These are phyloP conservation scores for Xerocomellus intermedius DNA, from an alignment of 768 basidiomycete species.

Conservation along the genomic window DNA sequence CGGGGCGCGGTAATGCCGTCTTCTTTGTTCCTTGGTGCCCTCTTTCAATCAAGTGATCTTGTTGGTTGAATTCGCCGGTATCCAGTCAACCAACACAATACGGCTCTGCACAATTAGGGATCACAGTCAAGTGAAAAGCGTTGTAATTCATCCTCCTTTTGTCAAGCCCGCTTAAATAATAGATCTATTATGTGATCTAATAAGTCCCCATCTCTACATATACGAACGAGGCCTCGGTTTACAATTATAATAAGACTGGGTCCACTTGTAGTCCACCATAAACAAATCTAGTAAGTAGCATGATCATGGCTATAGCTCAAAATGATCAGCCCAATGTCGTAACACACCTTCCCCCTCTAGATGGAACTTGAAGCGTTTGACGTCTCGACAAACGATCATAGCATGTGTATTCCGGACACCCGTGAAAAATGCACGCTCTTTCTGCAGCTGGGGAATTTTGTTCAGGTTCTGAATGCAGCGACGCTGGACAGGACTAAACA, in stretches of 20 bases:
- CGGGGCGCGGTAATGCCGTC: not conserved
- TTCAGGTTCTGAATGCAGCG: conserved; percentile 62
- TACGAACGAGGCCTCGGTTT: too few relatives aligned
- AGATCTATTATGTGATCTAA: too few relatives aligned
- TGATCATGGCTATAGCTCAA: conserved; percentile 39
- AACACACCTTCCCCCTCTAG: conserved; percentile 62
- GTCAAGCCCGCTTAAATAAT: not conserved
- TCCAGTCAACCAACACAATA: conserved; percentile 14
- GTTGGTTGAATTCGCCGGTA: conserved; percentile 3
- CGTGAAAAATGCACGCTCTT: conserved; percentile 65
- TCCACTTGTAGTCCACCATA: not conserved
- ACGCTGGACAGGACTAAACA: conserved; percentile 56
- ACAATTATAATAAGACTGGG: not conserved
- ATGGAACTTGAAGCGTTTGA: conserved; percentile 57
- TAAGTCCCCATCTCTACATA: too few relatives aligned
- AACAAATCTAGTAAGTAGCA: not conserved
- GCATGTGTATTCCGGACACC: conserved; percentile 65
- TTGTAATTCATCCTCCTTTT: not conserved
- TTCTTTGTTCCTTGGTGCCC: conserved; percentile 7
- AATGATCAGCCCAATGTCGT: conserved; percentile 68
- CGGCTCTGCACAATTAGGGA: not conserved
- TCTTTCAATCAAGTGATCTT: not conserved
- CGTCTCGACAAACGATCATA: conserved; percentile 67
- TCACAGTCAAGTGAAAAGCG: not conserved
- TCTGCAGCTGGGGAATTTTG: conserved; percentile 62